Conservation (phyloP, 495 filamentous ascomycete genomes). For the Talaromyces nanjingensis region DNA sequence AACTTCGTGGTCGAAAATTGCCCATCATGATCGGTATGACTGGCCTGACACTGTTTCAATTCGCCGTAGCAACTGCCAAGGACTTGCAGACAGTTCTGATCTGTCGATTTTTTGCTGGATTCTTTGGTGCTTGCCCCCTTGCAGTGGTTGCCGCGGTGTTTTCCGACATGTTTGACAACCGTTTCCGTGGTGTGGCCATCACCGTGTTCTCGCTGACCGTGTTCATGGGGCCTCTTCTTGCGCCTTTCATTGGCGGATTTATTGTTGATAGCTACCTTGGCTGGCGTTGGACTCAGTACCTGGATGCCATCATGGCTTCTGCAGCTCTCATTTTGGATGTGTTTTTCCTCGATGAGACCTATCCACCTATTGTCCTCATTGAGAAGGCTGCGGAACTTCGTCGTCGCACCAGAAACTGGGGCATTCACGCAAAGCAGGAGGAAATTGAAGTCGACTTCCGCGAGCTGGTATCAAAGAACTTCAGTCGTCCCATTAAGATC, state of each 20-base stretch:
- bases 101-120: conserved; percentile 76
- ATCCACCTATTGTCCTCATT: conserved; percentile 74
- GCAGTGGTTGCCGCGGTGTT: conserved; percentile 84
- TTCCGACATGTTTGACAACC: conserved; percentile 80
- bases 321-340: conserved; percentile 62
- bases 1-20: conserved; percentile 51
- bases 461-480: conserved; percentile 78
- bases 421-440: conserved; percentile 89
- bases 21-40: conserved; percentile 69
- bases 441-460: conserved; percentile 81
- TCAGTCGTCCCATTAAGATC: conserved; percentile 70
- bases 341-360: conserved; percentile 73
- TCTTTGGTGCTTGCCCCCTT: conserved; percentile 67
- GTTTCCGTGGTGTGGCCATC: conserved; percentile 69
- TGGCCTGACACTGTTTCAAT: conserved; percentile 69
- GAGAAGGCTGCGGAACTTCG: conserved; percentile 71
- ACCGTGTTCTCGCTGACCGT: conserved; percentile 72
- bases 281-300: conserved; percentile 85
- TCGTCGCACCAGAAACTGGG: conserved; percentile 81
- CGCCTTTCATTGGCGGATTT: conserved; percentile 81
- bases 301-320: conserved; percentile 68
- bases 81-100: conserved; percentile 79
- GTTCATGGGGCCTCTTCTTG: conserved; percentile 73
- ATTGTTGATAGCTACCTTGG: conserved; percentile 62
- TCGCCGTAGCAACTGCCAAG: conserved; percentile 65